phyloP scores from a whole-genome alignment of 164 flowering plant genomes.

The Vitis labrusca region DNA sequence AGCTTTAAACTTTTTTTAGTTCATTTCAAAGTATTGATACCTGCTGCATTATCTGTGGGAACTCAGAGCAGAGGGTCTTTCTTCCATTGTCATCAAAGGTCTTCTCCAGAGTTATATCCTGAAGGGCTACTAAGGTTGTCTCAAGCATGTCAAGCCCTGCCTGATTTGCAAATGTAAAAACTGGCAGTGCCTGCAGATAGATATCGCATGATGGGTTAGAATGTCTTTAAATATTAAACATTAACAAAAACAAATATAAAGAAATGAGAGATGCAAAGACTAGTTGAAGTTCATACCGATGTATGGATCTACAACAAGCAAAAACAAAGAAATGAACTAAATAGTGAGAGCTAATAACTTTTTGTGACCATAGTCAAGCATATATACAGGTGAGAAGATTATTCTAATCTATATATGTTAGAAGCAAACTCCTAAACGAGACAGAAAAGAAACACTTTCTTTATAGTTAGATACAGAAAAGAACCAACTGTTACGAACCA shows the following conservation, averaged over 20 bases:
- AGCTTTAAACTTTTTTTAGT: neutral
- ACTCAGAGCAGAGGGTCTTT: slow-evolving; percentile 55
- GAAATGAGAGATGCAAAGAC: neutral
- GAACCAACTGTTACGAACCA: no score
- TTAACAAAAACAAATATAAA: neutral
- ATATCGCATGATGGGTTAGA: neutral
- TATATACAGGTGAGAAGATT: no score
- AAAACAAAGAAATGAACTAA: no score
- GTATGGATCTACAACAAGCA: no score
- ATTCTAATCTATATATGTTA: no score
- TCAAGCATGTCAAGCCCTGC: slow-evolving; percentile 92
- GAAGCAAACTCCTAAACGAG: no score
- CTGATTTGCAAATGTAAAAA: slow-evolving; percentile 83
- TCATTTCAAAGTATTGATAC: slow-evolving; percentile 17
- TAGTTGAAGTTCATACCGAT: no score
- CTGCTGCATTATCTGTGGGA: slow-evolving; percentile 69
- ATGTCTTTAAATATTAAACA: neutral
- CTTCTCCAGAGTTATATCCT: slow-evolving; percentile 72
- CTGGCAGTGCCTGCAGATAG: slow-evolving; percentile 61
- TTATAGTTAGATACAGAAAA: no score
- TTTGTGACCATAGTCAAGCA: no score
- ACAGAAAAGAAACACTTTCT: no score
- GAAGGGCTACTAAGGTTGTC: slow-evolving; percentile 75
- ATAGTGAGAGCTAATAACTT: no score
- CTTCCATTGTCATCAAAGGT: slow-evolving; percentile 67